Conservation (phyloP, 2,329 filamentous ascomycete species). For the Ophiostoma piceae region DNA sequence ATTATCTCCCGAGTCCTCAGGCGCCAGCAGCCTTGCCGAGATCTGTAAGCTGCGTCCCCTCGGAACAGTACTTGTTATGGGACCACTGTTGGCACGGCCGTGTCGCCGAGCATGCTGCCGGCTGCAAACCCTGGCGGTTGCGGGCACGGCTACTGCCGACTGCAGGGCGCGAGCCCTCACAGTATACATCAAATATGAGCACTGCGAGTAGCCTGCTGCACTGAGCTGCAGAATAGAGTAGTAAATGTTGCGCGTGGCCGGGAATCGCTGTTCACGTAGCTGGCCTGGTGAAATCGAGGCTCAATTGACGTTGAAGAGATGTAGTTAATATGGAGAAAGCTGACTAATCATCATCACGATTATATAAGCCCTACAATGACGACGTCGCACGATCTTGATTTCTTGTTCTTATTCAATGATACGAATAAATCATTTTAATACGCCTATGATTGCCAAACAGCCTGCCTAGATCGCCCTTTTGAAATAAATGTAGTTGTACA, state of each 20-base stretch:
- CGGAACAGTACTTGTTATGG: neutral
- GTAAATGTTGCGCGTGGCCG: neutral
- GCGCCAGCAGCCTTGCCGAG: slow-evolving; percentile 14
- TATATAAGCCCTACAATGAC: neutral
- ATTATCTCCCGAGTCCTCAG: neutral
- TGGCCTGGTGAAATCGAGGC: neutral
- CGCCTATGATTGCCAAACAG: neutral
- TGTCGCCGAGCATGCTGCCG: neutral
- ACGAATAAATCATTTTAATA: neutral
- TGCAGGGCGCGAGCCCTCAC: slow-evolving; percentile 30
- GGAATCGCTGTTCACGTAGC: neutral
- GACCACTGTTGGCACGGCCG: neutral
- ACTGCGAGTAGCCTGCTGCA: slow-evolving; percentile 16
- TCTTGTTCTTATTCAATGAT: too few relatives aligned
- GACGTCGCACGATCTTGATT: neutral
- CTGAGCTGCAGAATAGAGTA: neutral
- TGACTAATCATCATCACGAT: neutral
- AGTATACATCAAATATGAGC: slow-evolving; percentile 30
- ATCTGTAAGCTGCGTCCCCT: slow-evolving; percentile 17
- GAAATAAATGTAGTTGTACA: neutral
- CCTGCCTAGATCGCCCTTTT: neutral
- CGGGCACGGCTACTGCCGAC: slow-evolving; percentile 23
- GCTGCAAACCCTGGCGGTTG: neutral
- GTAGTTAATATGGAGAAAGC: neutral
- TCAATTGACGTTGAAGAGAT: slow-evolving; percentile 8